A percentile compares a stretch with the other conserved stretches of the same genome.
Evolutionary conservation across 2,329 filamentous ascomycete genomes (phyloP).

Genomic region (Zymoseptoria crescenta): DNA sequence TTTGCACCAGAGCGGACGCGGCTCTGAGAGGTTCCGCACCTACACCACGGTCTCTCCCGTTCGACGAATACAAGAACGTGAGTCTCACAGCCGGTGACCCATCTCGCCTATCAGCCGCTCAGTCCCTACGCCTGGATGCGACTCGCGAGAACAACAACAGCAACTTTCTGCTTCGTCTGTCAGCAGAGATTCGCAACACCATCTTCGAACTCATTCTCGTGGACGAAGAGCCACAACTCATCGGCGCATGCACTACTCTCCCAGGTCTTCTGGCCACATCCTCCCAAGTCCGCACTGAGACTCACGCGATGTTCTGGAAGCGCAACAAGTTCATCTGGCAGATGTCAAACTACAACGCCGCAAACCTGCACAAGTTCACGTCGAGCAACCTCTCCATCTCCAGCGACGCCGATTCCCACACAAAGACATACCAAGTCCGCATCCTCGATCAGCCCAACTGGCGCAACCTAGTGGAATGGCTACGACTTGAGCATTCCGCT

Average conservation of each 20-base stretch:
- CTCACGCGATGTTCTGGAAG: background rate
- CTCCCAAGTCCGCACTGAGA: background rate
- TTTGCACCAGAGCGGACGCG: background rate
- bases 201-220: background rate
- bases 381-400: background rate
- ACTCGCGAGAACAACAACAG: background rate
- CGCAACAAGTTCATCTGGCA: background rate
- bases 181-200: background rate
- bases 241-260: background rate
- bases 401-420: background rate
- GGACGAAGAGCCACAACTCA: background rate
- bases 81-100: background rate
- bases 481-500: background rate
- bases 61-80: background rate
- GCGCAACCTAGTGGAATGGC: background rate
- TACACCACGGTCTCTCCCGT: background rate
- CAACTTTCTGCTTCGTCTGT: background rate
- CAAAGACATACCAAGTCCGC: background rate
- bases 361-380: background rate
- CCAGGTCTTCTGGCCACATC: background rate
- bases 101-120: background rate
- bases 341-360: background rate
- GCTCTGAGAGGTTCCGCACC: no score
- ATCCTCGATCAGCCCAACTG: background rate
- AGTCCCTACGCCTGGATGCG: background rate